Conservation (phyloP, 2,329 filamentous ascomycete genomes). For the Botrytis byssoidea region DNA sequence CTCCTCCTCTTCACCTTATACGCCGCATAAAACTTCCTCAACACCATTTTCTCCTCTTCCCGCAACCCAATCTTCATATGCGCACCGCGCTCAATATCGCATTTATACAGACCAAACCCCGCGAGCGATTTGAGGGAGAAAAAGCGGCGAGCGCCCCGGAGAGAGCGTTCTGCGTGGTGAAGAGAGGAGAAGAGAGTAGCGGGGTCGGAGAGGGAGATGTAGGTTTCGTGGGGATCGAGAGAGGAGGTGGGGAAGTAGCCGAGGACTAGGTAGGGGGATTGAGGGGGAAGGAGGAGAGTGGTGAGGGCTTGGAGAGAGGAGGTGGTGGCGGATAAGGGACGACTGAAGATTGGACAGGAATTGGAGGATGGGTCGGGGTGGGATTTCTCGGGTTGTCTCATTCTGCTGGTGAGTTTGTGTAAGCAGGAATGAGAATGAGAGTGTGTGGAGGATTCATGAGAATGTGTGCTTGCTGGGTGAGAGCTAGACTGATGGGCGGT, state of each 20-base stretch:
- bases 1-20: neutral
- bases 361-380: neutral
- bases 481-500: neutral
- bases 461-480: neutral
- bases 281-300: neutral
- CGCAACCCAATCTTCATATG: neutral
- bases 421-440: neutral
- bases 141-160: neutral
- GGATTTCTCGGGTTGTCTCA: neutral
- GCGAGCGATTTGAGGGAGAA: neutral
- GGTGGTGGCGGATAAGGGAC: neutral
- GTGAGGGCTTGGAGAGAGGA: neutral
- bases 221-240: constrained; percentile 15
- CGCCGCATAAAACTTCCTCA: constrained; percentile 2
- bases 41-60: constrained; percentile 4
- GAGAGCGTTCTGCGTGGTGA: neutral
- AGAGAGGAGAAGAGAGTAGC: neutral
- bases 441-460: neutral
- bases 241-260: constrained; percentile 8
- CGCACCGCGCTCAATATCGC: neutral
- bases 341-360: neutral
- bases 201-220: neutral
- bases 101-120: neutral
- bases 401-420: neutral
- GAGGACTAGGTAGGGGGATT: constrained; percentile 5